These are phyloP conservation scores for Lantana camara DNA, from an alignment of 257 asterid species.

Conservation along the genomic window DNA sequence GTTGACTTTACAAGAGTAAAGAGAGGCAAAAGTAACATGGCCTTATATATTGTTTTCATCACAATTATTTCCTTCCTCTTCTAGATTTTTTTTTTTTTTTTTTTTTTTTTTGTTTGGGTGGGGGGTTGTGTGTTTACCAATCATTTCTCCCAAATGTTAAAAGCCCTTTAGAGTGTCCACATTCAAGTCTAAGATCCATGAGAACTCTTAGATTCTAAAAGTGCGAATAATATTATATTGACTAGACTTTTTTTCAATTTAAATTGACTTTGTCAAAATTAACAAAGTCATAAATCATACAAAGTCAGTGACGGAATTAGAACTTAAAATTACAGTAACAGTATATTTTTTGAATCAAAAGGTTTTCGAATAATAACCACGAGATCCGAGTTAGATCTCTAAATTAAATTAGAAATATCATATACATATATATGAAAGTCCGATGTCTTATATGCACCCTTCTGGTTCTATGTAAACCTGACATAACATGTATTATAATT, in stretches of 20 bases:
- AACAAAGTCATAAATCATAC: neutral
- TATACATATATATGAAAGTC: too few relatives aligned
- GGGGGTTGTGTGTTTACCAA: too few relatives aligned
- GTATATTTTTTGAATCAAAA: too few relatives aligned
- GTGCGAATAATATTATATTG: neutral
- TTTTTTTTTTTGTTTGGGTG: neutral
- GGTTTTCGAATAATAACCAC: too few relatives aligned
- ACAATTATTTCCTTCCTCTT: conserved; percentile 33
- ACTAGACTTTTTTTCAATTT: neutral
- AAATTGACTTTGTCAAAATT: neutral
- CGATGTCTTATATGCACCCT: too few relatives aligned
- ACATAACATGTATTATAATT: too few relatives aligned
- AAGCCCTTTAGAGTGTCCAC: neutral
- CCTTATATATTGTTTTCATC: conserved; percentile 37
- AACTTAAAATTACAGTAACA: too few relatives aligned
- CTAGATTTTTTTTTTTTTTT: neutral
- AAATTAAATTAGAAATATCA: too few relatives aligned
- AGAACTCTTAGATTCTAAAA: neutral
- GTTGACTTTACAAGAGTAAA: conserved; percentile 40
- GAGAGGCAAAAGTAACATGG: conserved; percentile 73
- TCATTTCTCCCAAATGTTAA: conserved; percentile 17
- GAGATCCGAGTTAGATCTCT: too few relatives aligned
- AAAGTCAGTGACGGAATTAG: too few relatives aligned
- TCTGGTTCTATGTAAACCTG: too few relatives aligned
- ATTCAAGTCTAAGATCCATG: neutral